Base-by-base conservation (phyloP, 75 land plant species). In the Picea sitchensis region DNA sequence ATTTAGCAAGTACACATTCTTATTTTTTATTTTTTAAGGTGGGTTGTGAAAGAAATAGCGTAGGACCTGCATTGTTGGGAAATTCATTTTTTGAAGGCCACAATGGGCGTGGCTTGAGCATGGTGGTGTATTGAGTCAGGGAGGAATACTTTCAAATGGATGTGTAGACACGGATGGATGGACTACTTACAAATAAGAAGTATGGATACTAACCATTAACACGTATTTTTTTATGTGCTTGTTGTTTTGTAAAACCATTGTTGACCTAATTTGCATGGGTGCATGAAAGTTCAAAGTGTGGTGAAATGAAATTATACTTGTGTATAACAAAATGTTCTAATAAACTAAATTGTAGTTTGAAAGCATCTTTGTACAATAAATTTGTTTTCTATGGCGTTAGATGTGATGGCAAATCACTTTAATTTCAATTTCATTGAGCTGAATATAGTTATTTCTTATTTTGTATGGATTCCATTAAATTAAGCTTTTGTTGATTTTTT, bases 181-280 rank as follows among this genome's bases (percentile, higher is more conserved):
- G 99, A 65, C 86, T 83, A 81, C 87, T 54, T 90, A 86, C 78
- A 91, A 88, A 86, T 87, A 92, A 80, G 97, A 92, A 86, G 92
- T 92, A 91, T 80, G 91, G 91, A 89, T 87, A 83, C 93, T 91
- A 85, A 91, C 91, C 82, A 87, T 89, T 91, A 87, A 91, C 93
- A 91, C 89, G 77, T 44, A 89, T 85, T 78, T 72, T 77, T 74
- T 79, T 82, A 78, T 68, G 44, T 80, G 81, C 85, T 83, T 88
- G 82, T 79, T 82, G 75, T 73, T 65, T 69, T 63, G 62, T 65
- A 5, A 77, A 73, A 57, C 75, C 79, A 38, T 78, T 82, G 31
- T 83, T 78, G 83, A 81, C 85, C 21, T 41, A 47, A 76, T 47
- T 34, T 57, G 59, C 14, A 57, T 75, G 32, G 20, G 21, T 61